Conservation (phyloP, 805 yeast species). For the Nakazawaea ishiwadae region DNA sequence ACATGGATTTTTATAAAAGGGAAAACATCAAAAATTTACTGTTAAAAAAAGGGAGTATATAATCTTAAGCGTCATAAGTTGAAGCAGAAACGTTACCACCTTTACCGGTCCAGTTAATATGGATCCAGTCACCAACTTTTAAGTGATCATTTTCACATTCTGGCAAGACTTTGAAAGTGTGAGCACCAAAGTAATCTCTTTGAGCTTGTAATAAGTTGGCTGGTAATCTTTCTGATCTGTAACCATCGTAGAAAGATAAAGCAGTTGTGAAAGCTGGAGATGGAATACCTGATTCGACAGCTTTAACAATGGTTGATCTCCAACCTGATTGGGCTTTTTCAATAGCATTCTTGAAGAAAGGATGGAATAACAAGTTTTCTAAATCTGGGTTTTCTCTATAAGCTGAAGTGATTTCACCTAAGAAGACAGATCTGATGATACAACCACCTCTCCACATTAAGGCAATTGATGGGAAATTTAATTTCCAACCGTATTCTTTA, state of each 20-base stretch:
- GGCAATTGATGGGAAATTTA: constrained; percentile 97
- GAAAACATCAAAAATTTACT: no score
- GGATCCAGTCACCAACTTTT: constrained; percentile 81
- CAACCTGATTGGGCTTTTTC: constrained; percentile 92
- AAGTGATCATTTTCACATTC: constrained; percentile 71
- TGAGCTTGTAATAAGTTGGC: constrained; percentile 99
- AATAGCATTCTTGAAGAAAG: constrained; percentile 90
- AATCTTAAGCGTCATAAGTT: constrained; percentile 80
- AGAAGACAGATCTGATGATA: constrained; percentile 97
- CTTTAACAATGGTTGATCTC: constrained; percentile 82
- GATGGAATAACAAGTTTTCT: constrained; percentile 93
- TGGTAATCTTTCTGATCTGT: constrained; percentile 92
- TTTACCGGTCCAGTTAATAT: constrained; percentile 98
- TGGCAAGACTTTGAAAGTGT: constrained; percentile 94
- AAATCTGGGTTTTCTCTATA: constrained; percentile 90
- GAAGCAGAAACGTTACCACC: constrained; percentile 98
- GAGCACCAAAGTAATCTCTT: constrained; percentile 99
- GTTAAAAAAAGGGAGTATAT: no score
- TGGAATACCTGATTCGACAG: constrained; percentile 87
- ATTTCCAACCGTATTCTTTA: constrained; percentile 92
- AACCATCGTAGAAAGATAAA: constrained; percentile 96
- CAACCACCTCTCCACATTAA: constrained; percentile 99
- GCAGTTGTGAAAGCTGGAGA: constrained; percentile 98
- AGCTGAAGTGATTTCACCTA: constrained; percentile 95
- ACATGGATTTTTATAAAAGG: no score